A percentile compares a stretch with the other conserved stretches of the same genome.
These are phyloP conservation scores for Vinca major DNA, from an alignment of 305 asterid species.

Conservation along the genomic window DNA sequence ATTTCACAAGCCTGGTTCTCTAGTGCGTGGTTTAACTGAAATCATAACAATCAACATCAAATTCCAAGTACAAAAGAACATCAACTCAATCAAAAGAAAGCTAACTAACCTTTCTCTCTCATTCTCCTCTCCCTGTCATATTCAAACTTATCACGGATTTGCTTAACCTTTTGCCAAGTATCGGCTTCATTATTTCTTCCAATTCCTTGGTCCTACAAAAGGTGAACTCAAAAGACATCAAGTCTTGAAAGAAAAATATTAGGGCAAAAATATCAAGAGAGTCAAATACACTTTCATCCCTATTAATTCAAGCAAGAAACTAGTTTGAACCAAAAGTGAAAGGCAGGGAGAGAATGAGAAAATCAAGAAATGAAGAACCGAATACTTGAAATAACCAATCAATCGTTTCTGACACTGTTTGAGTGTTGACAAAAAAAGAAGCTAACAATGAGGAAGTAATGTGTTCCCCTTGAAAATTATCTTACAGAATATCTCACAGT, in stretches of 20 bases:
- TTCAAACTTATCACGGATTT: constrained; percentile 87
- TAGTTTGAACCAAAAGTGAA: no score
- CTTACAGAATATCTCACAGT: neutral
- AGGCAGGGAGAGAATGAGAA: neutral
- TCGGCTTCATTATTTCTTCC: constrained; percentile 41
- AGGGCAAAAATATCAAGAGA: neutral
- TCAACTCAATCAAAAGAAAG: constrained; percentile 6
- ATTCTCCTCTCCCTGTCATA: constrained; percentile 84
- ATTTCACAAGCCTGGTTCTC: no score
- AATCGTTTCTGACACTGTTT: neutral
- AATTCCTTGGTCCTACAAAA: constrained; percentile 45
- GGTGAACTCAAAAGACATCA: neutral
- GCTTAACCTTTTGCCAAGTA: constrained; percentile 57
- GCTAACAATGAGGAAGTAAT: neutral
- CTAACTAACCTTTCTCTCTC: constrained; percentile 69
- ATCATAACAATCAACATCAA: constrained; percentile 1
- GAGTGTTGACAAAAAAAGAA: no score
- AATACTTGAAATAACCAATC: neutral
- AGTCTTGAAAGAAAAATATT: neutral
- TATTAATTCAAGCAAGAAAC: no score
- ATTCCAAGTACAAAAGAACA: constrained; percentile 3
- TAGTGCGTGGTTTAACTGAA: no score
- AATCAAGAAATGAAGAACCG: neutral
- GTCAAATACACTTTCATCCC: no score
- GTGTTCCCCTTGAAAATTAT: neutral